These are phyloP conservation scores for Buxus sempervirens DNA, from an alignment of 164 flowering plant species.

Conservation along the genomic window DNA sequence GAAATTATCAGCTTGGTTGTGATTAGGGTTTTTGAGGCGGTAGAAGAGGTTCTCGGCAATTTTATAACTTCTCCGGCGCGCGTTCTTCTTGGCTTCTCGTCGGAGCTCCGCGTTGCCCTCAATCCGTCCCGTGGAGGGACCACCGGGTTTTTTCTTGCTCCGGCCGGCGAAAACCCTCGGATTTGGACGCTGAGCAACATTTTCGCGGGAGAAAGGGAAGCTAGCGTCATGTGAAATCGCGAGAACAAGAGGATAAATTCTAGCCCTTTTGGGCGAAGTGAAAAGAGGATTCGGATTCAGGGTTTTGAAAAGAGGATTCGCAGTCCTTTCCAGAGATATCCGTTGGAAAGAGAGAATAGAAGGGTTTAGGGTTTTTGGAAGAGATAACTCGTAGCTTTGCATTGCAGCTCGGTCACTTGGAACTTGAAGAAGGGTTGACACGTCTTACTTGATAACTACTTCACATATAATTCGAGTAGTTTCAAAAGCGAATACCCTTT, in stretches of 20 bases:
- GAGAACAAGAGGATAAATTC: background rate
- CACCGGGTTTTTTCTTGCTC: constrained; percentile 63
- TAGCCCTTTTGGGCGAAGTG: constrained; percentile 9
- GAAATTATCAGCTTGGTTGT: constrained; percentile 67
- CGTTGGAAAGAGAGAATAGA: constrained; percentile 16
- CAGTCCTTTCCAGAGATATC: constrained; percentile 8
- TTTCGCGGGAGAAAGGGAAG: constrained; percentile 16
- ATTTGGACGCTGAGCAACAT: constrained; percentile 12
- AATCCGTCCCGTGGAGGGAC: constrained; percentile 50
- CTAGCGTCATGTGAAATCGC: constrained; percentile 11
- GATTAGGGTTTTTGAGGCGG: constrained; percentile 73
- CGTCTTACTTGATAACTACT: too few species aligned
- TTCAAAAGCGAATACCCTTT: too few species aligned
- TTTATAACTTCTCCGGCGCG: constrained; percentile 45
- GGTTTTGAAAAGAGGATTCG: constrained; percentile 8
- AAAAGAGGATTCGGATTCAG: constrained; percentile 19
- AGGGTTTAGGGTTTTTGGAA: constrained; percentile 62
- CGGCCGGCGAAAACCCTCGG: constrained; percentile 56
- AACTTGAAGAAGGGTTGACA: background rate
- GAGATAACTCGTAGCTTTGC: background rate
- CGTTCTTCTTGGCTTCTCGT: constrained; percentile 53
- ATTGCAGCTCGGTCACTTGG: background rate
- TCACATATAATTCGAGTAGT: too few species aligned
- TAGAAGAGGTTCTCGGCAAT: constrained; percentile 70
- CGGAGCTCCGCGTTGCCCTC: constrained; percentile 64